These are phyloP conservation scores for Backusella liffmaniae DNA, from an alignment of 192 early-diverging fungal species.

Conservation along the genomic window DNA sequence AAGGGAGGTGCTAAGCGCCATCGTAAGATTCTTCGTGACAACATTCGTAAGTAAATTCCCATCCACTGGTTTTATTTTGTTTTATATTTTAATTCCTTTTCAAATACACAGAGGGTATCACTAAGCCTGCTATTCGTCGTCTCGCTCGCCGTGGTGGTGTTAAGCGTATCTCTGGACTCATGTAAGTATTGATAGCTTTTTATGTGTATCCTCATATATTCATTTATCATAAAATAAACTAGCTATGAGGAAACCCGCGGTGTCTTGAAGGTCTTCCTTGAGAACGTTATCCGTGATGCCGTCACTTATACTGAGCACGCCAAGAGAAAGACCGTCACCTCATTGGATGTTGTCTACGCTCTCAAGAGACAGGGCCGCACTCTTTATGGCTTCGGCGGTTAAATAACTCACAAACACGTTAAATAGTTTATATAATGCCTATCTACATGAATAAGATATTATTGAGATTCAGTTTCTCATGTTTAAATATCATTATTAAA, in stretches of 20 bases:
- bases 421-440: not conserved
- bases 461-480: not conserved
- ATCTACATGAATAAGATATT: not conserved
- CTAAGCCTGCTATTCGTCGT: slow-evolving; percentile 77
- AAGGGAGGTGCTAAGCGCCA: slow-evolving; percentile 99
- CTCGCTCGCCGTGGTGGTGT: slow-evolving; percentile 99
- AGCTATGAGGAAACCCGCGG: slow-evolving; percentile 95
- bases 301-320: slow-evolving; percentile 99
- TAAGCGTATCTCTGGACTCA: slow-evolving; percentile 97
- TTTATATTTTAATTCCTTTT: not conserved
- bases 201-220: not conserved
- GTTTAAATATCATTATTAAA: not conserved
- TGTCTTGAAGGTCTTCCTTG: slow-evolving; percentile 96
- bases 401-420: slow-evolving; percentile 21
- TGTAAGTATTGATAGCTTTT: not conserved
- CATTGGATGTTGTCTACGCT: slow-evolving; percentile 98
- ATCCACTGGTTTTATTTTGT: not conserved
- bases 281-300: slow-evolving; percentile 97
- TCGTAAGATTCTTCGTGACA: slow-evolving; percentile 99
- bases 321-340: slow-evolving; percentile 98
- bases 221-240: not conserved
- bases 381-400: slow-evolving; percentile 72
- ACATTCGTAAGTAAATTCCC: slow-evolving; percentile 58
- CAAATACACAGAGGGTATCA: slow-evolving; percentile 23
- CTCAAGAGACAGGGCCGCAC: slow-evolving; percentile 97